Base-by-base conservation (phyloP, 768 basidiomycete species). In the Pleurotus eryngii region DNA sequence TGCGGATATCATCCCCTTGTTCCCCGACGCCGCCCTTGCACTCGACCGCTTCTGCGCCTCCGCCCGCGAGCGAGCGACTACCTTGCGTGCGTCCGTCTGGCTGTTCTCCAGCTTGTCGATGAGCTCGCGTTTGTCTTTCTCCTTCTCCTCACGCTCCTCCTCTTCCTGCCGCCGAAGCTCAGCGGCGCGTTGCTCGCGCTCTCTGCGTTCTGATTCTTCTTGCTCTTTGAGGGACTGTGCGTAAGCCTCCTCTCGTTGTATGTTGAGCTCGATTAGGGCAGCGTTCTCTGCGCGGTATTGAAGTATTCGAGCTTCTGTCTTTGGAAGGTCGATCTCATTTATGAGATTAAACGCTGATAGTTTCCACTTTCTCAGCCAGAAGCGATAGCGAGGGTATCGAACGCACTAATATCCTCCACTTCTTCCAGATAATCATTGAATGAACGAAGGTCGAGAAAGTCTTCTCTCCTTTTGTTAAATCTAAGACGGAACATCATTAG, bases 361-460 rank as follows among this genome's bases (percentile, higher is more conserved):
- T 22, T n/a, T n/a, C 17, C 7, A 42, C 59, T 54, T 42, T 35
- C 54, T 15, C 20, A 18, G 59, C 17, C 24, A 57, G 30, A 60
- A 45, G 15, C 27, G 22, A 30, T 11, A n/a, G 51, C 27, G 50
- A 46, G 30, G 26, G 62, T 46, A 61, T 45, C 43, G 49, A 15
- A 63, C 72, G 50, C 43, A 76, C 80, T 76, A 62, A 98, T 88
- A 64, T 97, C 92, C 72, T 99, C 96, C 2, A 95, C 94, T 69
- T 92, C 86, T 71, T 99, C 95, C 9, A 99, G 81, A 68, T 98
- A 98, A 68, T 98, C 90, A 65, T 99, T 97, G 71, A 95, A 98
- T 14, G 83, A 78, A 9, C 82, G 79, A 42, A 92, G 76, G 67
- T 88, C 86, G 0, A 73, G 71, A 68, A 99, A 99, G 70, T 99